Evolutionary conservation across 768 basidiomycete genomes (phyloP), one percentile per base, ranked within the genome.

Genomic region (Lentinus brumalis): DNA sequence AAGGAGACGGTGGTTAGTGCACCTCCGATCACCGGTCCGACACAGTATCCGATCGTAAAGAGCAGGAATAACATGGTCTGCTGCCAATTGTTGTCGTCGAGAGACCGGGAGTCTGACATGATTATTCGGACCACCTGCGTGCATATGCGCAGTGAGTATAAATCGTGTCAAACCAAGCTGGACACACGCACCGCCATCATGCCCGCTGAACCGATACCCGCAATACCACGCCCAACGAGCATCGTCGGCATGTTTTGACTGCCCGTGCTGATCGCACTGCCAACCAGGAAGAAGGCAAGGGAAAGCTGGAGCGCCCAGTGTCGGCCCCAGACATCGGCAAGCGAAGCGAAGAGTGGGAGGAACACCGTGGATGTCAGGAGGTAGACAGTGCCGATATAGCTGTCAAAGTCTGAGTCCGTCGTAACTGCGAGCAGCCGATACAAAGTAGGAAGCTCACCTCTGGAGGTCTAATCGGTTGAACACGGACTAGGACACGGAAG

Each of bases 351-450:
- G 8, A 84, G 65, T 5, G 82, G 82, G 9, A 84, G 71, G 68
- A 83, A 84, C 50, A 83, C 80, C 3, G 83, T 82, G 16, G 81
- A 81, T 0, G 83, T 76, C 15, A 84, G 72, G 26, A 83, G 69
- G 57, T 84, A 83, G 2, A 77, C 66, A 1, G 83, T 84, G 44
- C 83, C 82, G 18, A 84, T 77, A 59, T 78, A 82, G 56, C 82
- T 53, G 39, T 6, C 9, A 12, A 9, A 9, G 35, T 7, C 1
- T 49, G 46, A 49, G 46, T 26, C 6, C 78, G 30, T 14, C 12
- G 14, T 10, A 26, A 49, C 21, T 26, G 21, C 21, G 21, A 26
- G 21, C 46, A 53, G 31, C 16, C 44, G 4, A 26, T 26, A 26
- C 21, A 26, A 39, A 18, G 16, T 21, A 18, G 8, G 3, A 8